Base-by-base conservation (phyloP, 805 yeast species). In the Komagataella pseudopastoris region DNA sequence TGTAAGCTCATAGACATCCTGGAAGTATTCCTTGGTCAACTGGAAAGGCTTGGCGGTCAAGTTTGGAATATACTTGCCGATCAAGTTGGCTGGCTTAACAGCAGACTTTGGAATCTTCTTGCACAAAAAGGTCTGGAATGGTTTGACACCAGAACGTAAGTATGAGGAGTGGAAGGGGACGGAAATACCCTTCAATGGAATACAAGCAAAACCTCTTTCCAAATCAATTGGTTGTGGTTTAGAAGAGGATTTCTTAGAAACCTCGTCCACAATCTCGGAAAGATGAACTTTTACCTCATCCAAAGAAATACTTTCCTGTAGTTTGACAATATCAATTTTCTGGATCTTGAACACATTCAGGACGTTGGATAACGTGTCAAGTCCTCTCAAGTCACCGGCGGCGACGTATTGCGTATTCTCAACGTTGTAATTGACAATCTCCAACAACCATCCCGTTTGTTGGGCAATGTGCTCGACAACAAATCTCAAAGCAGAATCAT, bases 81-180 rank as follows among this genome's bases (percentile, higher is more conserved):
- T 81, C 72, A 93, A 78, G 69, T 88, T 88, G 55, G 93, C 85
- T 55, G 96, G 96, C 75, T 91, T 91, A 58, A 93, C 93, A 49
- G 96, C 95, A 61, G 88, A 86, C 74, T 85, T 88, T 56, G 96
- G 85, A 63, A 93, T 85, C 80, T 93, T 91, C 85, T 89, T 93
- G 68, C 83, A 83, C 75, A 93, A 78, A 84, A 93, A 93, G 73
- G 89, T 87, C 78, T 91, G 90, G 88, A 93, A 93, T 63, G 99
- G 99, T 72, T 90, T 91, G 54, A 93, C 99, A 72, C 99, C 99
- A 53, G 93, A 87, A 78, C 91, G 85, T 74, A 93, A 78, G 75
- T 95, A 93, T n/a, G 96, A 84, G 24, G 97, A 89, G 74, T 93
- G 99, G 97, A 93, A 93, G 56, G 99, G 99, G 66, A 93, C 99